phyloP scores from a whole-genome alignment of 768 basidiomycete genomes.

The Gelatoporia subvermispora region DNA sequence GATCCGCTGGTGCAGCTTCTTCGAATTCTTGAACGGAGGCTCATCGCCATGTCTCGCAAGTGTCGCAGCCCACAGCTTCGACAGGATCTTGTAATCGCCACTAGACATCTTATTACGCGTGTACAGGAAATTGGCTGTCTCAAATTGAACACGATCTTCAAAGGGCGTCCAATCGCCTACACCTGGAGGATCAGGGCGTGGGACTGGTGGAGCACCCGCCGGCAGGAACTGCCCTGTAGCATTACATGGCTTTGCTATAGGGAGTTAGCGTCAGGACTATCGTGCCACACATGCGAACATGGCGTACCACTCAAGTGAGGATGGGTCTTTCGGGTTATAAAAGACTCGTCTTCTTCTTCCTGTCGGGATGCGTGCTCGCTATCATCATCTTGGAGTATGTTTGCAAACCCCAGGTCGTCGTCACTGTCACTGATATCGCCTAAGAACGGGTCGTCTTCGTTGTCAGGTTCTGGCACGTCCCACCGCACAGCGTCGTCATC shows the following conservation, averaged over 20 bases:
- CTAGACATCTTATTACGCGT: constrained; percentile 15
- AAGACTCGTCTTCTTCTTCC: too few species aligned
- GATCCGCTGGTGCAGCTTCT: constrained; percentile 28
- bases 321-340: too few species aligned
- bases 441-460: too few species aligned
- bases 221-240: background rate
- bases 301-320: too few species aligned
- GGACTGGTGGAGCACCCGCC: background rate
- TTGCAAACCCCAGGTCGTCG: too few species aligned
- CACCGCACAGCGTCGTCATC: too few species aligned
- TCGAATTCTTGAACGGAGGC: constrained; percentile 25
- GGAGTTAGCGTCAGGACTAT: too few species aligned
- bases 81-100: constrained; percentile 2
- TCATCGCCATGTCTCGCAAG: constrained; percentile 2
- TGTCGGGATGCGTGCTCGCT: too few species aligned
- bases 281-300: too few species aligned
- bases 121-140: constrained; percentile 19
- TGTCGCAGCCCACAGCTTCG: constrained; percentile 12
- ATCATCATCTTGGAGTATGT: too few species aligned
- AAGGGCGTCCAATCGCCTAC: constrained; percentile 17
- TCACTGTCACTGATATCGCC: too few species aligned
- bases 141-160: constrained; percentile 12
- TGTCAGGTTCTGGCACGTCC: too few species aligned
- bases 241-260: constrained; percentile 6
- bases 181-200: background rate